These are phyloP conservation scores for Plasmodium falciparum DNA, from an alignment of 169 alveolate species.

Conservation along the genomic window DNA sequence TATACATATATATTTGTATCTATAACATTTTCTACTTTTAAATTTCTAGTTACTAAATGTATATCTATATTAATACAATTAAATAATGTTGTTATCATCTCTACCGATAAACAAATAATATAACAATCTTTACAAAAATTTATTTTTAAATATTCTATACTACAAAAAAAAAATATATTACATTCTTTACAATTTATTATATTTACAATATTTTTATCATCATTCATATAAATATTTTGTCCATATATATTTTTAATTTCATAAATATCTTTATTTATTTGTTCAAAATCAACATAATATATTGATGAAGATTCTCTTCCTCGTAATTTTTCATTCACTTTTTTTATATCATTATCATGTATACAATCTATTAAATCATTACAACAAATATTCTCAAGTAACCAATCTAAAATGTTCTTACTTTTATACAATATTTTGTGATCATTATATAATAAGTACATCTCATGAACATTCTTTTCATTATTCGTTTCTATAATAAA, in stretches of 20 bases:
- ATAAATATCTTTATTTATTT: conserved; percentile 28
- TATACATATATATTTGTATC: conserved; percentile 65
- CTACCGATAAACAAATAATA: conserved; percentile 26
- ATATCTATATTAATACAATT: conserved; percentile 37
- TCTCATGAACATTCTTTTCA: conserved; percentile 50
- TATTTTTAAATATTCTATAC: conserved; percentile 43
- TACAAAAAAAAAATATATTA: conserved; percentile 43
- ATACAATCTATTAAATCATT: background rate
- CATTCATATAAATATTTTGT: conserved; percentile 25
- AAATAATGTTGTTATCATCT: conserved; percentile 54
- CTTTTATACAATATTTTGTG: conserved; percentile 48
- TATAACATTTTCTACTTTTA: conserved; percentile 54
- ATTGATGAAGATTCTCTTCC: background rate
- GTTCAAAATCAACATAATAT: background rate
- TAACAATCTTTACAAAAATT: conserved; percentile 31
- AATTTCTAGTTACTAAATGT: conserved; percentile 54
- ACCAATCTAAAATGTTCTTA: conserved; percentile 27
- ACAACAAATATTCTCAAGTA: conserved; percentile 19
- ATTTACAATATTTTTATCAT: conserved; percentile 31
- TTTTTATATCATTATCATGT: background rate
- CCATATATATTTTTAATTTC: conserved; percentile 32
- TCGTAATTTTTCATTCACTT: background rate
- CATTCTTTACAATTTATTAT: conserved; percentile 68
- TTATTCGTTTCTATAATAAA: conserved; percentile 55
- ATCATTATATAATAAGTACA: conserved; percentile 27